phyloP scores from a whole-genome alignment of 768 basidiomycete species.

The Hortiboletus flavorubellus region DNA sequence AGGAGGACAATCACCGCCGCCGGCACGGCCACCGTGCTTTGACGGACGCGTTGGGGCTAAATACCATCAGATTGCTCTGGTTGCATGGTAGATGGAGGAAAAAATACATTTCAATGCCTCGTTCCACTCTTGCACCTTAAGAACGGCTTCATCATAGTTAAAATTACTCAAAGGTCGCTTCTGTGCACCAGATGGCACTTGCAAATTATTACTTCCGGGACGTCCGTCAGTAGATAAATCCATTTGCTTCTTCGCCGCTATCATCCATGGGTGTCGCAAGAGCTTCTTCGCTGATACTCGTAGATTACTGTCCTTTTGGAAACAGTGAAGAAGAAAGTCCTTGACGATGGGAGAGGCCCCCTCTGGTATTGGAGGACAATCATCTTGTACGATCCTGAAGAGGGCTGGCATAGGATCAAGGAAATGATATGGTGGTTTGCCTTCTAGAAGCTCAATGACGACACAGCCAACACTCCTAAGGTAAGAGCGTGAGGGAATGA shows the following conservation, averaged over 20 bases:
- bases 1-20: constrained; percentile 38
- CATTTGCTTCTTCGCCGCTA: constrained; percentile 75
- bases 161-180: constrained; percentile 68
- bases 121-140: constrained; percentile 98
- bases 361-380: constrained; percentile 94
- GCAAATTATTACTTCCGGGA: constrained; percentile 33
- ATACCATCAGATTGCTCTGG: constrained; percentile 4
- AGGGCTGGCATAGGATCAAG: constrained; percentile 98
- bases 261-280: constrained; percentile 94
- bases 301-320: constrained; percentile 96
- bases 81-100: constrained; percentile 14
- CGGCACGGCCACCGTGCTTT: constrained; percentile 54
- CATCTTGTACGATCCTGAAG: constrained; percentile 98
- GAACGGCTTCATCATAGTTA: constrained; percentile 90
- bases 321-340: constrained; percentile 95
- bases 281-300: constrained; percentile 94
- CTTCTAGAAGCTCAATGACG: constrained; percentile 88
- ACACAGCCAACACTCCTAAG: constrained; percentile 87
- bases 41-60: constrained; percentile 71
- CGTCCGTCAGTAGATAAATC: constrained; percentile 28
- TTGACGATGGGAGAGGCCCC: constrained; percentile 93
- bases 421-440: constrained; percentile 93
- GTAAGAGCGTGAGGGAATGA: constrained; percentile 1
- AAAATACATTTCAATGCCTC: constrained; percentile 86
- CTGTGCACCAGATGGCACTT: constrained; percentile 33